Percentiles rank a stretch among this genome's conserved stretches.
phyloP scores from a whole-genome alignment of 208 protist species.

The Leishmania mexicana region DNA sequence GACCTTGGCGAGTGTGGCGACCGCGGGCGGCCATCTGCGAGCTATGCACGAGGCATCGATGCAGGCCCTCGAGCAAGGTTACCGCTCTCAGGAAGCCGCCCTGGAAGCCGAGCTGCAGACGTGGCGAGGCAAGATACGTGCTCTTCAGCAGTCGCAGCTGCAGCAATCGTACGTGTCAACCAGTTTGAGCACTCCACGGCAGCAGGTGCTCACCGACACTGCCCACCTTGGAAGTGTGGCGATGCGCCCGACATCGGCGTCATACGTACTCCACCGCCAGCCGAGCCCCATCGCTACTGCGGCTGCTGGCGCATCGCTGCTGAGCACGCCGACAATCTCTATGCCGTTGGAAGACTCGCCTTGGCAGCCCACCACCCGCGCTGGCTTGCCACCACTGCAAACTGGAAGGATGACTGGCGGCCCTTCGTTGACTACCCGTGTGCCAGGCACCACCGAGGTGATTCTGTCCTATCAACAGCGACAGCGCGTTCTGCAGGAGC shows the following conservation, averaged over 20 bases:
- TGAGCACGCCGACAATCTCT: conserved; percentile 16
- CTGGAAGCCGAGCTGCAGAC: conserved; percentile 30
- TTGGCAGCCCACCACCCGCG: background rate
- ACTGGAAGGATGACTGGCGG: background rate
- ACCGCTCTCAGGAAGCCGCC: conserved; percentile 35
- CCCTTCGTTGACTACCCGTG: background rate
- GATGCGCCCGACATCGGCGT: background rate
- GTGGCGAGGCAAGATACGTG: conserved; percentile 22
- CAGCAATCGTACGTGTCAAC: background rate
- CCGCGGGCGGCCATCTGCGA: conserved; percentile 14
- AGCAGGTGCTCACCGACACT: conserved; percentile 9
- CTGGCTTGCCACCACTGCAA: background rate
- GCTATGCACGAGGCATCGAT: conserved; percentile 31
- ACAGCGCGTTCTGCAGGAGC: conserved; percentile 27
- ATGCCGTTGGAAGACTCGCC: conserved; percentile 19
- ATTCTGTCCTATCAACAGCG: conserved; percentile 35
- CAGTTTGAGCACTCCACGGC: conserved; percentile 23
- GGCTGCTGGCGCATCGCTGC: conserved; percentile 12
- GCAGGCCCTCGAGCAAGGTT: conserved; percentile 39
- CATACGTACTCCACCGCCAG: conserved; percentile 14
- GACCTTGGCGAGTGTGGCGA: background rate
- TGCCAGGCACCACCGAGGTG: conserved; percentile 20
- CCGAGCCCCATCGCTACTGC: conserved; percentile 24
- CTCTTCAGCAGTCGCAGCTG: conserved; percentile 12
- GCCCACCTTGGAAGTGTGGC: background rate